Evolutionary conservation across 495 filamentous ascomycete species (phyloP).

Genomic region (Hypoxylon crocopeplum): DNA sequence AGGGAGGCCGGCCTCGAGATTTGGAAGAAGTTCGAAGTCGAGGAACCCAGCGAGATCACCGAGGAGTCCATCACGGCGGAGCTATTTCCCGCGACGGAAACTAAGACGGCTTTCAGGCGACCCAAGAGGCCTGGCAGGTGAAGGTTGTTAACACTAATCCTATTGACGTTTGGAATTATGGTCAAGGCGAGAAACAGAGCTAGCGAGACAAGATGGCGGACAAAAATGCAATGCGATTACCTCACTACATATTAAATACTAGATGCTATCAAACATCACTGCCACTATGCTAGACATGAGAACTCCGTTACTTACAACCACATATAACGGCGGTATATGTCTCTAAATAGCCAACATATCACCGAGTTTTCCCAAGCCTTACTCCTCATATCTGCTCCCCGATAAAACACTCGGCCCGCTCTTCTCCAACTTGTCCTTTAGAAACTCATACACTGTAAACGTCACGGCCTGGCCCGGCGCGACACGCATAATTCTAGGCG

Average conservation of each 20-base stretch:
- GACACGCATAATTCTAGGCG: slow-evolving; percentile 94
- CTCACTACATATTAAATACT: slow-evolving; percentile 9
- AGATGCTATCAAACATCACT: background rate
- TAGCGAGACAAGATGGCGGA: slow-evolving; percentile 7
- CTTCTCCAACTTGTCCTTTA: slow-evolving; percentile 83
- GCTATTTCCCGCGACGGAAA: slow-evolving; percentile 73
- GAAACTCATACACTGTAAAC: slow-evolving; percentile 93
- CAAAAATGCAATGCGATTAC: slow-evolving; percentile 15
- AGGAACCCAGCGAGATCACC: slow-evolving; percentile 78
- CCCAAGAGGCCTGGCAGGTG: slow-evolving; percentile 85
- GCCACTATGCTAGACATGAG: no score
- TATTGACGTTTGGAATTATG: background rate
- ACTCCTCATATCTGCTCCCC: slow-evolving; percentile 79
- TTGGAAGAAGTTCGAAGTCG: slow-evolving; percentile 72
- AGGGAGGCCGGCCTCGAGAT: slow-evolving; percentile 73
- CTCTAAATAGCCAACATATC: no score
- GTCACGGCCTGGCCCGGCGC: slow-evolving; percentile 98
- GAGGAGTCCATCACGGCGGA: slow-evolving; percentile 73
- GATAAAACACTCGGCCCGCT: slow-evolving; percentile 69
- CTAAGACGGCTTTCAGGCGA: slow-evolving; percentile 77
- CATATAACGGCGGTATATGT: no score
- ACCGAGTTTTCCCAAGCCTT: no score
- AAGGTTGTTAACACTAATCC: slow-evolving; percentile 9
- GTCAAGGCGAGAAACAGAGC: background rate
- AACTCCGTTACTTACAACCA: no score